phyloP scores from a whole-genome alignment of 495 filamentous ascomycete genomes.

The Aspergillus coremiiformis region DNA sequence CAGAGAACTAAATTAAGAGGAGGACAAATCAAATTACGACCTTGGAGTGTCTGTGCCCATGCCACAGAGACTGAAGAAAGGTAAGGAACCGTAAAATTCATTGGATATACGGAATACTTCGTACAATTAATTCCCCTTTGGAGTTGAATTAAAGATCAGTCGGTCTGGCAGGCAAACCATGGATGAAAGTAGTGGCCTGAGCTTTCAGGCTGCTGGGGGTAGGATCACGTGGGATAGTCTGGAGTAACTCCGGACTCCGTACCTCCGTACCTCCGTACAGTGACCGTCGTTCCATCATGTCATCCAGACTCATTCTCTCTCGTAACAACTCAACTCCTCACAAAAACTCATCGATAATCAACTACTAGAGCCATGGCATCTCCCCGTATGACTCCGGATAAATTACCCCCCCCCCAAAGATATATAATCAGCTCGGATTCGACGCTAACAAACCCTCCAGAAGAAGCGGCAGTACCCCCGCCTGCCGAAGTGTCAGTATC shows the following conservation, averaged over 20 bases:
- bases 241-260: too few relatives aligned
- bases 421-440: background rate
- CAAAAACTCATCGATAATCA: too few relatives aligned
- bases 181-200: background rate
- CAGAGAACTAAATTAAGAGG: background rate
- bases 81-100: too few relatives aligned
- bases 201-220: background rate
- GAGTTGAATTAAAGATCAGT: background rate
- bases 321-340: background rate
- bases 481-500: conserved; percentile 27
- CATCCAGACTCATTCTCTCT: background rate
- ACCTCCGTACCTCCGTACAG: too few relatives aligned
- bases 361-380: background rate
- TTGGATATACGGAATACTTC: too few relatives aligned
- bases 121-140: too few relatives aligned
- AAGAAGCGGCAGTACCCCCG: conserved; percentile 15
- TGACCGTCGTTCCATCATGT: too few relatives aligned
- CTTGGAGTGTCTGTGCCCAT: background rate
- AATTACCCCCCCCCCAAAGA: background rate
- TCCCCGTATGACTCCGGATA: too few relatives aligned
- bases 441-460: conserved; percentile 2
- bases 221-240: too few relatives aligned
- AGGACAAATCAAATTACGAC: background rate
- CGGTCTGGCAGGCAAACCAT: background rate
- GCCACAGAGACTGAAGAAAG: background rate